Evolutionary conservation across 305 asterid genomes (phyloP).

Genomic region (Rubia tinctorum): DNA sequence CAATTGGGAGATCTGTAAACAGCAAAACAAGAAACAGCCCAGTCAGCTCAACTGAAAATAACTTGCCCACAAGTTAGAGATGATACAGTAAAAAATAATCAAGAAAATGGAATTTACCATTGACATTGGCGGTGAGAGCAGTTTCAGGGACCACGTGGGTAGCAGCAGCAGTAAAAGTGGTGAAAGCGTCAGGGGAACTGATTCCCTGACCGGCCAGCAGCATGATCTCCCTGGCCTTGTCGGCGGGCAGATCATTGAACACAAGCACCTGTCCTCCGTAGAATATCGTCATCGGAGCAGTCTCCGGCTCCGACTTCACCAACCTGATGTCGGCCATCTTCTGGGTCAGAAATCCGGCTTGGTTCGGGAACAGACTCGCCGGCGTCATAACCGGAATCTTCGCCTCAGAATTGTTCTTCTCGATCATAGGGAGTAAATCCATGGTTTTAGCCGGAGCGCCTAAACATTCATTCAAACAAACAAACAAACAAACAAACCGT

Average conservation of each 20-base stretch:
- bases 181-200: neutral
- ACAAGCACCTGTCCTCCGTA: slow-evolving; percentile 52
- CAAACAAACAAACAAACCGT: neutral
- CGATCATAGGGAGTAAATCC: slow-evolving; percentile 59
- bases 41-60: neutral
- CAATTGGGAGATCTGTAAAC: slow-evolving; percentile 58
- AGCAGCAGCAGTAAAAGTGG: slow-evolving; percentile 26
- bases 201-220: slow-evolving; percentile 31
- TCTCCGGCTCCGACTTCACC: slow-evolving; percentile 37
- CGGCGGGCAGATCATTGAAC: slow-evolving; percentile 53
- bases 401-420: slow-evolving; percentile 26
- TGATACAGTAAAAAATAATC: neutral
- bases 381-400: slow-evolving; percentile 11
- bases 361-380: slow-evolving; percentile 19
- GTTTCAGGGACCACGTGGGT: slow-evolving; percentile 23
- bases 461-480: neutral
- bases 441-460: slow-evolving; percentile 36
- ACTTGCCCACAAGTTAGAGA: neutral
- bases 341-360: slow-evolving; percentile 12
- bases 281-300: slow-evolving; percentile 54
- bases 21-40: neutral
- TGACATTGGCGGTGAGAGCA: slow-evolving; percentile 14
- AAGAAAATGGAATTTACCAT: slow-evolving; percentile 19
- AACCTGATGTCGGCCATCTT: neutral
- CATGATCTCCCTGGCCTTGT: slow-evolving; percentile 49